A percentile compares a stretch with the other conserved stretches of the same genome.
These are phyloP conservation scores for Iberis pinnata DNA, from an alignment of 345 rosid species.

Conservation along the genomic window DNA sequence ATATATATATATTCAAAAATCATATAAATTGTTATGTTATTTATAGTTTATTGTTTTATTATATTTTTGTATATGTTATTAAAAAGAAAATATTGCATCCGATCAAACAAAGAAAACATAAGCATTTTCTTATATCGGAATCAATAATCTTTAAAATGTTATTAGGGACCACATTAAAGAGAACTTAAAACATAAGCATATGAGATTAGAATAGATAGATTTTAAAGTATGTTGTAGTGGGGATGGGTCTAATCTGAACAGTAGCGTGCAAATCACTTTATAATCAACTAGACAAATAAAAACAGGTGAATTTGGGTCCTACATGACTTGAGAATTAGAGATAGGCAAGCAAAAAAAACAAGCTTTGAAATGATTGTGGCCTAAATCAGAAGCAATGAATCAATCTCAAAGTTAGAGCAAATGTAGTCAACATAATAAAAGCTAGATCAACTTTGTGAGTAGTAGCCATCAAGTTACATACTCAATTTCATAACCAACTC, in stretches of 20 bases:
- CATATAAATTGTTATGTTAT: too few species aligned
- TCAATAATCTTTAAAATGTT: too few species aligned
- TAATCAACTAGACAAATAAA: background rate
- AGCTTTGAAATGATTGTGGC: conserved; percentile 23
- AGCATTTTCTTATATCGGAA: too few species aligned
- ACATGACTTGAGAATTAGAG: conserved; percentile 13
- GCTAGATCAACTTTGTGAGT: background rate
- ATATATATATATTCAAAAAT: too few species aligned
- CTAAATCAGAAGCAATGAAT: conserved; percentile 28
- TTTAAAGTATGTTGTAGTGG: too few species aligned
- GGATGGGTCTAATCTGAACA: conserved; percentile 16
- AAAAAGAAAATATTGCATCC: too few species aligned
- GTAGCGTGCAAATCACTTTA: conserved; percentile 31
- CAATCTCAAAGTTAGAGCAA: conserved; percentile 22
- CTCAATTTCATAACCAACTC: conserved; percentile 19
- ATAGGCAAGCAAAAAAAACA: conserved; percentile 11
- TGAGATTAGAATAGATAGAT: too few species aligned
- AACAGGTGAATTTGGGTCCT: conserved; percentile 24
- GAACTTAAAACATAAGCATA: too few species aligned
- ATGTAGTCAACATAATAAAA: conserved; percentile 5
- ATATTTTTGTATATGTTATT: too few species aligned
- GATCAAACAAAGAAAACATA: too few species aligned
- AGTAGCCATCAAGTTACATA: conserved; percentile 27
- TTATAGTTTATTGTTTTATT: too few species aligned
- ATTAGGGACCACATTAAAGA: too few species aligned